phyloP scores from a whole-genome alignment of 768 basidiomycete species.

The Phlegmacium glaucopus region DNA sequence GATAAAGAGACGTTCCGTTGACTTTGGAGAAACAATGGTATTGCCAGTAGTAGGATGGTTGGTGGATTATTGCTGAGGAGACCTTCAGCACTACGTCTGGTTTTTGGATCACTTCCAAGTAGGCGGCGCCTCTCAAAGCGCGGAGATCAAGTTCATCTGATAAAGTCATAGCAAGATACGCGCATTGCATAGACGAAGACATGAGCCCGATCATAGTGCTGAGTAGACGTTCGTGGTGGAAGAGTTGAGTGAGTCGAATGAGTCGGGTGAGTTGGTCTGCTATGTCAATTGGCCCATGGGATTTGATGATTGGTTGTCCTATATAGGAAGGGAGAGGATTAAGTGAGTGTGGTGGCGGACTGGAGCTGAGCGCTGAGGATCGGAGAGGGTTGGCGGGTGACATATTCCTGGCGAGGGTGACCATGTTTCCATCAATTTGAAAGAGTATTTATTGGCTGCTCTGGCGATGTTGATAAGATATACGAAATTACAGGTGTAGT shows the following conservation, averaged over 20 bases:
- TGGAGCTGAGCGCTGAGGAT: constrained; percentile 42
- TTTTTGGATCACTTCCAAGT: constrained; percentile 73
- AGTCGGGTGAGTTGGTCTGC: constrained; percentile 57
- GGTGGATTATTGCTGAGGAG: constrained; percentile 1
- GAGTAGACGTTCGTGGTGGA: constrained; percentile 57
- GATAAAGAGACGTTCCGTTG: constrained; percentile 40
- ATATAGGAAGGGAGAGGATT: constrained; percentile 20
- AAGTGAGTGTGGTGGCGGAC: constrained; percentile 34
- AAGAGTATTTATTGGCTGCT: constrained; percentile 70
- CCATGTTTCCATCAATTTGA: constrained; percentile 74
- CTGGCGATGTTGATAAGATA: constrained; percentile 51
- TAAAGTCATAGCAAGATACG: constrained; percentile 69
- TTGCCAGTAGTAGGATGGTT: no score
- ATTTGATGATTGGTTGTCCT: not conserved
- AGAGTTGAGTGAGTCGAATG: constrained; percentile 64
- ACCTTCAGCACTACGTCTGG: constrained; percentile 40
- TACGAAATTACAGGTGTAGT: constrained; percentile 50
- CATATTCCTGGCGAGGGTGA: constrained; percentile 63
- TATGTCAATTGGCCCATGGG: constrained; percentile 18
- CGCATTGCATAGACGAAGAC: constrained; percentile 59
- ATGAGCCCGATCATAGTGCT: constrained; percentile 61
- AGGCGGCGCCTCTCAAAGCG: constrained; percentile 58
- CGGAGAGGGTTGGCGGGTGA: constrained; percentile 53
- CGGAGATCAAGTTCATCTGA: constrained; percentile 67
- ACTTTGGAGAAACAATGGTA: not conserved